Percentiles rank a stretch among this genome's conserved stretches.
Conservation (phyloP, 305 asterid species). For the Nicotiana rustica region DNA sequence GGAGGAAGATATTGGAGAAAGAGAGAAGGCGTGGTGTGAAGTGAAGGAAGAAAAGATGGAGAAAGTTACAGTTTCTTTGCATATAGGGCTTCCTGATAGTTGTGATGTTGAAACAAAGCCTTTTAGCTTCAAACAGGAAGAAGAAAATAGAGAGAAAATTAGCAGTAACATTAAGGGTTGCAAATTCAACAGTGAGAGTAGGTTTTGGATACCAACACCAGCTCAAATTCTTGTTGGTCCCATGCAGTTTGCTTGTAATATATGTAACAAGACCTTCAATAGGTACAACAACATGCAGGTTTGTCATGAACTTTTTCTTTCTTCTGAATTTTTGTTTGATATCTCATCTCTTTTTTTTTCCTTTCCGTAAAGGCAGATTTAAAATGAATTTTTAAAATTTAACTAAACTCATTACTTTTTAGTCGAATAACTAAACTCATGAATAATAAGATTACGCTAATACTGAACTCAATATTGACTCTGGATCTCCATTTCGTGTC, state of each 20-base stretch:
- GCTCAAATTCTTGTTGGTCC: constrained; percentile 95
- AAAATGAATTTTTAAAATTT: background rate
- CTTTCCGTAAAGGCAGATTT: background rate
- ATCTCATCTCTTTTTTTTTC: background rate
- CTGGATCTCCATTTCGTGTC: background rate
- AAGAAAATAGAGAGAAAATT: constrained; percentile 38
- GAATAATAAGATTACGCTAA: background rate
- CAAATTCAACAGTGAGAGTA: constrained; percentile 50
- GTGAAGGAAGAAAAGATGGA: constrained; percentile 44
- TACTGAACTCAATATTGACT: background rate
- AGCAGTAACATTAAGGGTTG: constrained; percentile 22
- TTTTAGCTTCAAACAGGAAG: constrained; percentile 39
- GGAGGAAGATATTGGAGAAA: constrained; percentile 42
- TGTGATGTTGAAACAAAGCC: constrained; percentile 38
- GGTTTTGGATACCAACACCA: constrained; percentile 94
- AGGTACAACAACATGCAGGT: constrained; percentile 99
- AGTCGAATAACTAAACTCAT: background rate
- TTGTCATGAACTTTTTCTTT: constrained; percentile 24
- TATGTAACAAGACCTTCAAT: constrained; percentile 89
- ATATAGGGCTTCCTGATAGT: constrained; percentile 74
- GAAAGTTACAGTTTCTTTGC: constrained; percentile 62
- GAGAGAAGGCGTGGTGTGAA: constrained; percentile 2
- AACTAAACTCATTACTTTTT: background rate
- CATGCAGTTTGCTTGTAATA: constrained; percentile 87
- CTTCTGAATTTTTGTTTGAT: background rate